Base-by-base conservation (phyloP, 1,139 yeast genomes). In the Nakaseomyces sp. region DNA sequence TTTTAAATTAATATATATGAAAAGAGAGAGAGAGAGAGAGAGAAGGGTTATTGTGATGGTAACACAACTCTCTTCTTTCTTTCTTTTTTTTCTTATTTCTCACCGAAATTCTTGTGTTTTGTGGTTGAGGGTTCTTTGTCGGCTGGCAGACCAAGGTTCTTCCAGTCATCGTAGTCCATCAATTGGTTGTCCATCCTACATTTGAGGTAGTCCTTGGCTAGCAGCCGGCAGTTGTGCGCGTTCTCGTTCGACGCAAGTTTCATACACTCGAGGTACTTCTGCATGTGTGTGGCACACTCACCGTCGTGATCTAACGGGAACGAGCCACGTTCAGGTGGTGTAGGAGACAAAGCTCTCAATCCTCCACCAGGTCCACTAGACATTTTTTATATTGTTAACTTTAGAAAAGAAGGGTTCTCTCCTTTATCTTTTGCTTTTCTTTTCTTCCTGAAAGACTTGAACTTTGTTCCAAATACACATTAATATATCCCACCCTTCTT, bases 261-360 rank as follows among this genome's bases (percentile, higher is more conserved):
- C 68, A 91, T 68, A 65, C 98, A 91, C 44, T 77, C 69, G 50
- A 91, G 68, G 60, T 91, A 91, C 48, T 76, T 77, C 43, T 70
- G 63, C 94, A 88, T 91, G 49, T 78, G 75, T 19, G 71, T 71
- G 15, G 79, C 77, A 60, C 97, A 91, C 55, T 91, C 97, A 22
- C 80, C 85, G 49, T 79, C 85, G 60, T 91, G 98, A 57, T 91
- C 98, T 43, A 91, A 70, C 1, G 97, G 98, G 63, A 91, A 91
- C 0, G 96, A 85, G 0, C 98, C 98, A 55, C 96, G 71, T 55
- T 89, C 95, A 3, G 98, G 98, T 22, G 98, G 96, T 0, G 91
- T 82, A 12, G 96, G 95, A 16, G 85, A 73, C 74, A 83, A 71
- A 30, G 77, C 66, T 50, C 76, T 67, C 30, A 67, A 48, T 15